phyloP scores from a whole-genome alignment of 1,284 basidiomycete species.

The Caloboletus firmus region DNA sequence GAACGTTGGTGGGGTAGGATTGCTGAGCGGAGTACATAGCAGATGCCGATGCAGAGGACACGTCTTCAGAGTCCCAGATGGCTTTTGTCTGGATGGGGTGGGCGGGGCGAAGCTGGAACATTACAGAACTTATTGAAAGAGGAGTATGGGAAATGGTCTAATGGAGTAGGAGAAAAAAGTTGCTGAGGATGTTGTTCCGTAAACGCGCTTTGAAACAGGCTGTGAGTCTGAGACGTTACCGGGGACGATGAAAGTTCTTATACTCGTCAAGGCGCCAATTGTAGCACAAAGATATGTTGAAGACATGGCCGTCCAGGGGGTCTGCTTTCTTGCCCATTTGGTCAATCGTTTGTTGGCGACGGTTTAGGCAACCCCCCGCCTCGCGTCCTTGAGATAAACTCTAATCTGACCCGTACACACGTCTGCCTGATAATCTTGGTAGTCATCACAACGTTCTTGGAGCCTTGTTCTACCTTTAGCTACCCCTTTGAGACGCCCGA shows the following conservation, averaged over 20 bases:
- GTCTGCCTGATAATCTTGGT: slow-evolving; percentile 17
- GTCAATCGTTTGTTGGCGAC: slow-evolving; percentile 36
- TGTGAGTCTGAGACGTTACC: slow-evolving; percentile 23
- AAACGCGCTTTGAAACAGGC: slow-evolving; percentile 7
- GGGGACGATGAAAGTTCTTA: slow-evolving; percentile 25
- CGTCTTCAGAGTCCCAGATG: slow-evolving; percentile 36
- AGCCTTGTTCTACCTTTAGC: slow-evolving; percentile 34
- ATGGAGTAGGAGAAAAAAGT: slow-evolving; percentile 22
- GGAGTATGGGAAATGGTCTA: slow-evolving; percentile 19
- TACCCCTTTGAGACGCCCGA: slow-evolving; percentile 1
- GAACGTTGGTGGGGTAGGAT: slow-evolving; percentile 40
- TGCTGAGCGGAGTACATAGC: slow-evolving; percentile 34
- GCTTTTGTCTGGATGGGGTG: slow-evolving; percentile 39
- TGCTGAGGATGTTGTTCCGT: slow-evolving; percentile 19
- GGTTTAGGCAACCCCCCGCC: slow-evolving; percentile 29
- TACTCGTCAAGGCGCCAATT: slow-evolving; percentile 29
- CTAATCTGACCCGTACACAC: slow-evolving; percentile 20
- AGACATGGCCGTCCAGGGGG: slow-evolving; percentile 16
- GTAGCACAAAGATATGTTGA: slow-evolving; percentile 37
- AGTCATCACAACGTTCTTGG: slow-evolving; percentile 32
- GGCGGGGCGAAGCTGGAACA: slow-evolving; percentile 38
- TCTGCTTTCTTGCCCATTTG: slow-evolving; percentile 35
- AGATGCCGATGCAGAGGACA: slow-evolving; percentile 13
- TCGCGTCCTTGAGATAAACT: slow-evolving; percentile 24
- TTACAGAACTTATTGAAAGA: slow-evolving; percentile 15